Conservation (phyloP, 1,139 yeast genomes). For the Barnettozyma hawaiiensis region DNA sequence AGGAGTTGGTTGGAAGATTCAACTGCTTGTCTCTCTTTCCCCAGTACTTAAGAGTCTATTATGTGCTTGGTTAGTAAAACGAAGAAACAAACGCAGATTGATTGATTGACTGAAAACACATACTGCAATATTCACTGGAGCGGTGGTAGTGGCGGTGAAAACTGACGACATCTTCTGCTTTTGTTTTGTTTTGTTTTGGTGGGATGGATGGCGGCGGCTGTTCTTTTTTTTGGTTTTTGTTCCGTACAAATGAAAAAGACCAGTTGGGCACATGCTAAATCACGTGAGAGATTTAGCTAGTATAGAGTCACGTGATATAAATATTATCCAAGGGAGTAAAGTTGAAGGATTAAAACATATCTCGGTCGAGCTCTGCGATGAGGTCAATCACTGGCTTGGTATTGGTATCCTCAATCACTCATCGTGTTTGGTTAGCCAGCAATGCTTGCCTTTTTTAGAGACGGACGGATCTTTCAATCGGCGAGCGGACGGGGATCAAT, state of each 20-base stretch:
- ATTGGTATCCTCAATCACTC: too few species aligned
- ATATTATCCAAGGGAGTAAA: too few species aligned
- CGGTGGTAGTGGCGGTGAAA: constrained; percentile 78
- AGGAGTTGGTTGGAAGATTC: constrained; percentile 91
- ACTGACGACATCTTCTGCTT: constrained; percentile 37
- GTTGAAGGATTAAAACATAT: too few species aligned
- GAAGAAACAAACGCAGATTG: not conserved
- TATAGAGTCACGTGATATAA: too few species aligned
- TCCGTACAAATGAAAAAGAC: not conserved
- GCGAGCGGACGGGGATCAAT: too few species aligned
- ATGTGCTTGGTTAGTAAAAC: constrained; percentile 11
- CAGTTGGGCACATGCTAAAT: not conserved
- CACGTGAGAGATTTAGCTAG: not conserved
- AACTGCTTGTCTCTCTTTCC: constrained; percentile 87
- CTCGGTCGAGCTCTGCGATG: too few species aligned
- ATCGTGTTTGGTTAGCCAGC: too few species aligned
- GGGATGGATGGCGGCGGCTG: too few species aligned
- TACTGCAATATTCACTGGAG: constrained; percentile 96
- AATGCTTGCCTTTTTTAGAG: too few species aligned
- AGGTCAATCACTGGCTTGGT: too few species aligned
- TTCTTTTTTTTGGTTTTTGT: not conserved
- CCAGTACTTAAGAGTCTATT: constrained; percentile 90
- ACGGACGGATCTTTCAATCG: too few species aligned
- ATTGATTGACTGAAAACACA: constrained; percentile 32
- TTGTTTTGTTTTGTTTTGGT: not conserved